These are phyloP conservation scores for Monilinia fructigena DNA, from an alignment of 2,329 filamentous ascomycete genomes.

Conservation along the genomic window DNA sequence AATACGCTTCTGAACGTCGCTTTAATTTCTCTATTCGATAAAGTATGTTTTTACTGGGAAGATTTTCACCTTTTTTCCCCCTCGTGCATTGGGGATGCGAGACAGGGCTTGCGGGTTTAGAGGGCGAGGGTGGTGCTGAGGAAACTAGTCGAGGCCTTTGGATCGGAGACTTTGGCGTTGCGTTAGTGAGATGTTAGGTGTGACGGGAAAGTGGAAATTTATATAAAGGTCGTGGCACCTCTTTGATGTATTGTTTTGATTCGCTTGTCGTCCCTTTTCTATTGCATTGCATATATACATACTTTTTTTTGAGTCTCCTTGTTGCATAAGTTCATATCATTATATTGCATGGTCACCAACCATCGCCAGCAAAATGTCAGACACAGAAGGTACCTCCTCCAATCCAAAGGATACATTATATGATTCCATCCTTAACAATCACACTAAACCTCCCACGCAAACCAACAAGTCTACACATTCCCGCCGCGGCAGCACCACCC, in stretches of 20 bases:
- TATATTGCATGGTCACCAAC: constrained; percentile 1
- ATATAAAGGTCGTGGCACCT: not conserved
- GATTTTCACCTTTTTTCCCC: not conserved
- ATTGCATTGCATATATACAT: not conserved
- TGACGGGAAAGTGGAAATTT: not conserved
- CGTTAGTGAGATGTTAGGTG: not conserved
- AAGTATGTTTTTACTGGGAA: not conserved
- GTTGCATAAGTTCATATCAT: not conserved
- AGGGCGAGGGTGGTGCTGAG: not conserved
- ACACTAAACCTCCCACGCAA: not conserved
- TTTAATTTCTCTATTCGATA: not conserved
- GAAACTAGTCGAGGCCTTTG: not conserved
- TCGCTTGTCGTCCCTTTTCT: not conserved
- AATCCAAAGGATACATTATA: constrained; percentile 4
- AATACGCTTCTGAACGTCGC: constrained; percentile 1
- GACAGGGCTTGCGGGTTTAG: not conserved
- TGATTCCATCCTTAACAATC: not conserved
- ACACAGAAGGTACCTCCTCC: constrained; percentile 9
- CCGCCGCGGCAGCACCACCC: constrained; percentile 24
- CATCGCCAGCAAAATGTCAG: not conserved
- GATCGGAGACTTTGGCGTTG: not conserved
- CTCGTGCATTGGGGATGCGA: not conserved
- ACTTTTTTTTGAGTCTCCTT: not conserved
- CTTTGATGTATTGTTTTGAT: not conserved
- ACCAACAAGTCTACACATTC: not conserved